Base-by-base conservation (phyloP, 2,329 filamentous ascomycete genomes). In the Penicillium glabrum region DNA sequence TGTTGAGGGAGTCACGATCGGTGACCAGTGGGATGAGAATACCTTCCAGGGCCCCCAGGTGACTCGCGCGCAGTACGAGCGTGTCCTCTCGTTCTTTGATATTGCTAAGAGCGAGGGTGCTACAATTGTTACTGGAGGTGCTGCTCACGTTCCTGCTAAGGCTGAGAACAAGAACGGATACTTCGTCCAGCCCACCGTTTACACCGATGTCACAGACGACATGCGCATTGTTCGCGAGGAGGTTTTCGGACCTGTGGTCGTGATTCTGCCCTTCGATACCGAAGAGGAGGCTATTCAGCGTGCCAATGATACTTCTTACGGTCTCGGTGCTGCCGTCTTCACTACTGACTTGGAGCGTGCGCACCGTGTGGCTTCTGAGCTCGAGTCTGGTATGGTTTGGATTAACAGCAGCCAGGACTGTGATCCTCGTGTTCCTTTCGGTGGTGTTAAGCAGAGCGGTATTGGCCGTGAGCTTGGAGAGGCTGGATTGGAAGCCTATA, bases 381-480 rank as follows among this genome's bases (percentile, higher is more conserved):
- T 79, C n/a, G 75, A 78, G 61, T 70, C 76, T 3, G 77, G 77
- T n/a, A 79, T 76, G 73, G 76, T 78, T 3, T 79, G 76, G 77
- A 70, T 79, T 26, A 79, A 79, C 56, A 78, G 73, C 35, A 75
- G 71, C 33, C 74, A 75, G 55, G 75, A 79, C 51, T 75, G 72
- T 43, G 75, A 79, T 57, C 70, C 71, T 2, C 65, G 74, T 0
- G 64, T 78, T 10, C 74, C 76, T 0, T 78, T 77, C 57, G 77
- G 77, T 21, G 77, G 77, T 49, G 75, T 79, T 19, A 79, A 79
- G 67, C 75, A 79, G 64, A 77, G 74, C 53, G 77, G 77, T 21
- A 78, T 85, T 67, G 82, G 83, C 0, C 69, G 81, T 21, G 79
- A 84, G 59, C 61, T 77, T 56, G 74, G 75, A 6, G 72, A 76